Evolutionary conservation across 2,329 filamentous ascomycete genomes (phyloP), one percentile per base, ranked within the genome.

Genomic region (Chaetomium strumarium): DNA sequence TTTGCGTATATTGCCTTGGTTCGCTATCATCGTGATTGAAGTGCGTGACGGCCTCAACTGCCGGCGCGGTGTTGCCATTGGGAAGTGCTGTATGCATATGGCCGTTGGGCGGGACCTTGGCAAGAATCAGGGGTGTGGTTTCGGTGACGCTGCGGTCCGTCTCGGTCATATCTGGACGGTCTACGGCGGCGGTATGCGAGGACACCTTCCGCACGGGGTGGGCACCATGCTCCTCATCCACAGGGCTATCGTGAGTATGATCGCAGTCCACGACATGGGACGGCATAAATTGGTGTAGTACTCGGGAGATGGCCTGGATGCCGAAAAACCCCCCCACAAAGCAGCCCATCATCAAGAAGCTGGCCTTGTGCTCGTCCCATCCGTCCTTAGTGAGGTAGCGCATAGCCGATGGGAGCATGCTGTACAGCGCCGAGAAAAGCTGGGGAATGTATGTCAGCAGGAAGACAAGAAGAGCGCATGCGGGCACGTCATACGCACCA

Each of bases 361-460:
- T 85, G 6, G 91, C 88, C 2, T 71, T 66, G 56, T 84, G 80
- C 3, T 88, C 75, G 8, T 80, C 76, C 68, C 84, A 84, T 14
- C 83, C 84, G 47, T 83, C 86, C 50, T 83, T 76, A 54, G 78
- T 74, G 3, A 99, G 77, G 64, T 95, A 96, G 37, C 75, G 76
- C 64, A 86, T 90, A 2, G 92, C 84, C 17, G 88, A 90, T 10
- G 92, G 92, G 8, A 97, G 78, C 88, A 97, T 96, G 69, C 85
- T 93, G 68, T 91, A 95, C 30, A 97, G 72, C 1, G 92, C 85
- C 34, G 91, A 96, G 69, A 96, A 96, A 38, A 96, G 79, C 90
- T 96, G 62, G 5, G 37, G 2, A 16, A 13, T 40, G 16, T 30
- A 37, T 60, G 37, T n/a, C n/a, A 58, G 47, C 45, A 47, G 39